These are phyloP conservation scores for Ceratocystis papillata DNA, from an alignment of 2,329 filamentous ascomycete genomes.

Conservation along the genomic window DNA sequence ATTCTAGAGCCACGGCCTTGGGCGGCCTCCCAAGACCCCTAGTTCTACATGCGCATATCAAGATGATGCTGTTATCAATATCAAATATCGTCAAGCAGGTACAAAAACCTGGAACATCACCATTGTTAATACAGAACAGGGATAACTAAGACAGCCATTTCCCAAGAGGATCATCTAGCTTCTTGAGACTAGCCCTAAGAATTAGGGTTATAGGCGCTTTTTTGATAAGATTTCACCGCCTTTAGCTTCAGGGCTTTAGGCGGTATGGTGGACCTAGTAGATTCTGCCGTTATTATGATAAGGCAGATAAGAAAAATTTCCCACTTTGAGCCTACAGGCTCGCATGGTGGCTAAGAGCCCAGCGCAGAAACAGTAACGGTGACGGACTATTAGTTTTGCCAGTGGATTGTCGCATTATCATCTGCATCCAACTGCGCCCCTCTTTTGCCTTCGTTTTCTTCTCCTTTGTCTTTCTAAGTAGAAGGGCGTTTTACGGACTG, in stretches of 20 bases:
- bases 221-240: slow-evolving; percentile 16
- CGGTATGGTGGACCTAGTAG: neutral
- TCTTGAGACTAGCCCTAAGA: neutral
- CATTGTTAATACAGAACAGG: neutral
- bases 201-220: neutral
- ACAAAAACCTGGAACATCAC: too few relatives aligned
- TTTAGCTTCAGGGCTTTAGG: neutral
- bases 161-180: slow-evolving; percentile 3
- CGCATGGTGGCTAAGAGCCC: neutral
- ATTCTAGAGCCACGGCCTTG: too few relatives aligned
- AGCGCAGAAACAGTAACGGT: neutral
- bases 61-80: neutral
- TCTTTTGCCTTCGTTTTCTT: neutral
- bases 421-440: neutral
- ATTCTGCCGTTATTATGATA: slow-evolving; percentile 21
- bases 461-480: neutral
- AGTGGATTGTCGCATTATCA: slow-evolving; percentile 1
- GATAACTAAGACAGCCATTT: neutral
- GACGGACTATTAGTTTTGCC: slow-evolving; percentile 11
- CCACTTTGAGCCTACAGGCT: slow-evolving; percentile 15
- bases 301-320: slow-evolving; percentile 24
- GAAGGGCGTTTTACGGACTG: slow-evolving; percentile 12
- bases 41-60: neutral
- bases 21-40: too few relatives aligned
- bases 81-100: too few relatives aligned